Conservation (phyloP, 352 stramenopile genomes). For the Globisporangium alternatum region DNA sequence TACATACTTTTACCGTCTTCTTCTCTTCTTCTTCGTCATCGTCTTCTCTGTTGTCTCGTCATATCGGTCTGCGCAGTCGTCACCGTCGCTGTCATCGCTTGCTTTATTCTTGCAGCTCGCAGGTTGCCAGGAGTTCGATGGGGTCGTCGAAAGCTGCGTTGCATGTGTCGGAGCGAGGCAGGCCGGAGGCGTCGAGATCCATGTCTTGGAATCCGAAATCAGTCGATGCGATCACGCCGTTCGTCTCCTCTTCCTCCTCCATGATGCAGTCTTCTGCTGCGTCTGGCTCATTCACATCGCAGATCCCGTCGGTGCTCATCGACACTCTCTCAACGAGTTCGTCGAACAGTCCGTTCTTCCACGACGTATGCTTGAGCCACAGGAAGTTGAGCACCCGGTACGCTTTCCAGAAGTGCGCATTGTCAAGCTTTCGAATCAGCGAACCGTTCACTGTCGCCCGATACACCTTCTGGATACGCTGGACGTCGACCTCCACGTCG, state of each 20-base stretch:
- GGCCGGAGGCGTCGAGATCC: slow-evolving; percentile 6
- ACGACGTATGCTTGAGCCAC: slow-evolving; percentile 69
- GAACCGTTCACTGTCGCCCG: slow-evolving; percentile 73
- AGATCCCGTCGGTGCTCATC: slow-evolving; percentile 35
- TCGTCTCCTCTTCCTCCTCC: slow-evolving; percentile 36
- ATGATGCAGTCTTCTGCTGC: slow-evolving; percentile 45
- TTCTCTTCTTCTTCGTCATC: slow-evolving; percentile 3
- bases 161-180: slow-evolving; percentile 8
- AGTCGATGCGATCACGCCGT: slow-evolving; percentile 23
- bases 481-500: slow-evolving; percentile 92
- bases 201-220: slow-evolving; percentile 18
- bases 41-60: background rate
- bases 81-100: background rate
- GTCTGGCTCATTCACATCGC: slow-evolving; percentile 36
- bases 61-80: background rate
- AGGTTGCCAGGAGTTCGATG: slow-evolving; percentile 29
- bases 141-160: slow-evolving; percentile 30
- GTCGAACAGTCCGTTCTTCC: slow-evolving; percentile 76
- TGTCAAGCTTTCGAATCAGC: slow-evolving; percentile 78
- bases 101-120: slow-evolving; percentile 28
- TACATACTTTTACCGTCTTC: slow-evolving; percentile 22
- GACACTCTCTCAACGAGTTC: slow-evolving; percentile 70
- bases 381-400: slow-evolving; percentile 74
- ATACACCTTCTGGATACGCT: slow-evolving; percentile 96
- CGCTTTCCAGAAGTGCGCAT: slow-evolving; percentile 84